These are phyloP conservation scores for Senecio squalidus DNA, from an alignment of 140 eudicot species.

Conservation along the genomic window DNA sequence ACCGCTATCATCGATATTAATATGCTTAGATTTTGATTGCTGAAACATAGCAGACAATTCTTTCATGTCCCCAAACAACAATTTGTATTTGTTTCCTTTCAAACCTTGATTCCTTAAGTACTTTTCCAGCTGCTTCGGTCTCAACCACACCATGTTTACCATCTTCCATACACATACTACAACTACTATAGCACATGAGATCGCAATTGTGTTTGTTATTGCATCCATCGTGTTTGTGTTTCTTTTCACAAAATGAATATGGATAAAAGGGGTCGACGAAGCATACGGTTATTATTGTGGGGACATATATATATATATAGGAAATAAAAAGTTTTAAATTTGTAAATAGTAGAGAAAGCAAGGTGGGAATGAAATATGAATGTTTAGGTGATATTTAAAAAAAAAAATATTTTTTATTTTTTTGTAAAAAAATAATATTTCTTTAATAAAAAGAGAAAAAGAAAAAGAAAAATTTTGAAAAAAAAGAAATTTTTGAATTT, in stretches of 20 bases:
- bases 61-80: constrained; percentile 32
- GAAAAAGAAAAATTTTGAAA: no score
- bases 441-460: no score
- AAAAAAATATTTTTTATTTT: no score
- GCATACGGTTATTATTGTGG: not conserved
- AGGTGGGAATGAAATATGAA: no score
- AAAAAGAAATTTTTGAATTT: no score
- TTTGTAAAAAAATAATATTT: no score
- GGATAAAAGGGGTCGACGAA: no score
- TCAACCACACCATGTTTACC: constrained; percentile 34
- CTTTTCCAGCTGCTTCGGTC: constrained; percentile 29
- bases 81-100: constrained; percentile 27
- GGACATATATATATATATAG: no score
- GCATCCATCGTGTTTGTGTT: constrained; percentile 14
- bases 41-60: constrained; percentile 12
- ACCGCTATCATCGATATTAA: constrained; percentile 14
- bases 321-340: no score
- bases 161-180: constrained; percentile 24
- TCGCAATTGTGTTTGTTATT: constrained; percentile 17
- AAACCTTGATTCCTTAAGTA: constrained; percentile 30
- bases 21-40: constrained; percentile 21
- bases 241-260: not conserved
- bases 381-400: no score
- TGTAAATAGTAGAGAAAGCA: no score
- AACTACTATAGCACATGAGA: constrained; percentile 19